phyloP scores from a whole-genome alignment of 148 eudicot species.

The Rhododendron vialii region DNA sequence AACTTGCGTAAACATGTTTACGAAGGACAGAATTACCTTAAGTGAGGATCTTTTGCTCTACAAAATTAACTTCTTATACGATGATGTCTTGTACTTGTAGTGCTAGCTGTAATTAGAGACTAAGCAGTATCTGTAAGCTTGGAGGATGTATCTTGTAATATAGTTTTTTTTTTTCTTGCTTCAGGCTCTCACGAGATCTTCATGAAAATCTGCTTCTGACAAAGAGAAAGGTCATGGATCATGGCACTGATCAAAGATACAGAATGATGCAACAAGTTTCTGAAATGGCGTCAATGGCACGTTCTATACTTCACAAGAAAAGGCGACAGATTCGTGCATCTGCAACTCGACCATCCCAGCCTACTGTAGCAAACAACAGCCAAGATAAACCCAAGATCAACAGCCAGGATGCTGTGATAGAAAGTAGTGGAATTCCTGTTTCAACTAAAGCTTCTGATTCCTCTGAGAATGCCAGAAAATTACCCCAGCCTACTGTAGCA shows the following conservation, averaged over 20 bases:
- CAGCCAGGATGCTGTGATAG: constrained; percentile 24
- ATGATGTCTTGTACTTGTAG: background rate
- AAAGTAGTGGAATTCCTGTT: constrained; percentile 12
- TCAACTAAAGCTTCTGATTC: constrained; percentile 17
- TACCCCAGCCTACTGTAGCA: constrained; percentile 20
- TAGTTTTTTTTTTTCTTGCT: background rate
- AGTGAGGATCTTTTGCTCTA: constrained; percentile 40
- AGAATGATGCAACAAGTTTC: constrained; percentile 57
- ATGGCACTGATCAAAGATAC: constrained; percentile 45
- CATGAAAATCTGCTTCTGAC: constrained; percentile 49
- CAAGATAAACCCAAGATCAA: constrained; percentile 12
- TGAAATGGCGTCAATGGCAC: constrained; percentile 58
- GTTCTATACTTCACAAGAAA: constrained; percentile 67
- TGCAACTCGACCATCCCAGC: constrained; percentile 26
- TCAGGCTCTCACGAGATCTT: constrained; percentile 66
- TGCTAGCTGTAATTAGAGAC: background rate
- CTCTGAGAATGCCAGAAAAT: constrained; percentile 16
- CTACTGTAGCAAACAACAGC: constrained; percentile 15
- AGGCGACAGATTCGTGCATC: constrained; percentile 54
- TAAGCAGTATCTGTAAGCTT: background rate
- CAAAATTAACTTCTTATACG: background rate
- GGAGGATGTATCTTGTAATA: background rate
- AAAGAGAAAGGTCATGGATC: constrained; percentile 50
- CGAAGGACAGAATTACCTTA: constrained; percentile 55
- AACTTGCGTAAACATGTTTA: constrained; percentile 48